Base-by-base conservation (phyloP, 192 early-diverging fungal species). In the Podochytrium sp. region DNA sequence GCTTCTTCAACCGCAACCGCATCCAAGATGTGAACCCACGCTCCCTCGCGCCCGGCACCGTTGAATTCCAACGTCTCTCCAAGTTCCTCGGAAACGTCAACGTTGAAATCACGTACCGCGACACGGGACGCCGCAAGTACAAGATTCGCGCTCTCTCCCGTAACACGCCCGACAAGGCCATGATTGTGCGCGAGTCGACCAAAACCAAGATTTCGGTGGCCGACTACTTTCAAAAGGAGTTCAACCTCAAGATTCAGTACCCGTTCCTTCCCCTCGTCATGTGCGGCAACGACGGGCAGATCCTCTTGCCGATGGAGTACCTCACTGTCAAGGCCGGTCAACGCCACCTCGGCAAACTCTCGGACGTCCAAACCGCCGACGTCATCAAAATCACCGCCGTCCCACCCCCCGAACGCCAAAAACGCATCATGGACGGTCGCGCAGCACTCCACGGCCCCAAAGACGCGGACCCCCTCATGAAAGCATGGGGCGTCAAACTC, bases 201-300 rank as follows among this genome's bases (percentile, higher is more conserved):
- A 39, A 35, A n/a, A 55, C 30, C 1, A 67, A 34, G 38, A 42
- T 75, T 14, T 39, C 63, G 1, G 74, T 75, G 32, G 6, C 18
- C 7, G 53, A 67, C 29, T 96, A 92, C 57, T 59, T 76, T 29
- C 75, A 84, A 40, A 42, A 55, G 16, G 40, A 69, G 33, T 69
- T 41, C 37, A 69, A 69, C 1, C 16, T 69, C 18, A n/a, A 35
- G 6, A 34, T 69, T 2, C 47, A 55, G 29, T 69, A 69, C 38
- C 66, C 66, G 7, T 34, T 41, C 12, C 51, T 69, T 29, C 66
- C 49, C 25, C 18, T 69, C 14, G 47, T 69, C 14, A 51, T 34
- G 66, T 69, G 51, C 35, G 52, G 66, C 12, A 55, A 56, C 38
- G 50, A 70, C 12, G 60, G 60, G 10, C 43, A 77, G 39, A 72